A percentile compares a stretch with the other conserved stretches of the same genome.
phyloP scores from a whole-genome alignment of 2,329 filamentous ascomycete species.

The Diaporthe sp. region DNA sequence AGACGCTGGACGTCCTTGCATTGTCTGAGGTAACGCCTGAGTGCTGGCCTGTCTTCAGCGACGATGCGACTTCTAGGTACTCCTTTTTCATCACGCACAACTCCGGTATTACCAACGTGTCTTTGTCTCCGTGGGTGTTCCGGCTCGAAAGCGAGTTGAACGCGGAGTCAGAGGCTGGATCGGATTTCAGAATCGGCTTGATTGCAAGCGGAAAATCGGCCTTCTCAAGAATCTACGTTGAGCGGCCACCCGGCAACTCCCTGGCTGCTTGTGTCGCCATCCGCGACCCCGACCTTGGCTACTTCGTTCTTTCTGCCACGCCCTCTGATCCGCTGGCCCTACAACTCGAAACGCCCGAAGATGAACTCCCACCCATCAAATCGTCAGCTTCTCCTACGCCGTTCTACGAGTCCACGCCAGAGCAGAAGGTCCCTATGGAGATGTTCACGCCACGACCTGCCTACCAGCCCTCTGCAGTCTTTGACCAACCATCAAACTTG shows the following conservation, averaged over 20 bases:
- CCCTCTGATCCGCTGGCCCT: constrained; percentile 70
- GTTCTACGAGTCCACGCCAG: constrained; percentile 54
- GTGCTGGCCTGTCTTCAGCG: constrained; percentile 74
- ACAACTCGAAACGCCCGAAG: constrained; percentile 71
- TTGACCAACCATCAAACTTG: constrained; percentile 58
- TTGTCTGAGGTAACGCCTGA: constrained; percentile 67
- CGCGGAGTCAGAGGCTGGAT: constrained; percentile 68
- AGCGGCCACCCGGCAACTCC: constrained; percentile 61
- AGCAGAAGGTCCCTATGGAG: constrained; percentile 53
- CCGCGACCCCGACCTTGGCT: constrained; percentile 73
- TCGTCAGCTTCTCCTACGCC: constrained; percentile 54
- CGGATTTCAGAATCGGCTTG: constrained; percentile 73
- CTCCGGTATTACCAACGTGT: constrained; percentile 71
- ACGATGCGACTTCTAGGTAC: constrained; percentile 73
- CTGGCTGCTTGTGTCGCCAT: constrained; percentile 68
- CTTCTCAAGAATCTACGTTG: constrained; percentile 70
- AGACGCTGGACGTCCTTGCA: constrained; percentile 72
- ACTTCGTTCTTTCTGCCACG: constrained; percentile 72
- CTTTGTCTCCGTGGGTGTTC: constrained; percentile 74
- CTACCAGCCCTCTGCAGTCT: constrained; percentile 73
- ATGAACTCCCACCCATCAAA: constrained; percentile 53
- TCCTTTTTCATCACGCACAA: constrained; percentile 74
- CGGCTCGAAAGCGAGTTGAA: constrained; percentile 72
- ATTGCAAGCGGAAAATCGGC: constrained; percentile 69
- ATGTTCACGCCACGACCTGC: constrained; percentile 74